Percentiles rank a stretch among this genome's conserved stretches.
These are phyloP conservation scores for Podospora conica DNA, from an alignment of 495 filamentous ascomycete genomes.

Conservation along the genomic window DNA sequence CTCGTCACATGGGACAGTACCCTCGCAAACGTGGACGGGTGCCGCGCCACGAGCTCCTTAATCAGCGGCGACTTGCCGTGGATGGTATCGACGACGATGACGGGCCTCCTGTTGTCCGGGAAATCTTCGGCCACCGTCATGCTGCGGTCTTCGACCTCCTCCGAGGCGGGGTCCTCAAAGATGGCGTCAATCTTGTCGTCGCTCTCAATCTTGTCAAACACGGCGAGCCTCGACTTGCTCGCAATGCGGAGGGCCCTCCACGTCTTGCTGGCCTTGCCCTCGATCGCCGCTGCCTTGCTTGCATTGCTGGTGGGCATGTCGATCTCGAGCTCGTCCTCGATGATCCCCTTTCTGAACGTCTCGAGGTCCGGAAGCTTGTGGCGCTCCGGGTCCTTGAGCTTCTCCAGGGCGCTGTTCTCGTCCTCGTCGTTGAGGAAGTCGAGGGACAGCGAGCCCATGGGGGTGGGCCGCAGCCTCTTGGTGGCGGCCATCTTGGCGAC, in stretches of 20 bases:
- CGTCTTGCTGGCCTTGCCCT: constrained; percentile 72
- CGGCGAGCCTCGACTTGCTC: constrained; percentile 58
- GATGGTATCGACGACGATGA: constrained; percentile 42
- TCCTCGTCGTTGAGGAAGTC: constrained; percentile 67
- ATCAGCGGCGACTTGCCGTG: constrained; percentile 35
- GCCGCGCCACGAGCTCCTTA: constrained; percentile 37
- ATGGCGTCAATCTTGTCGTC: constrained; percentile 57
- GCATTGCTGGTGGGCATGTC: constrained; percentile 69
- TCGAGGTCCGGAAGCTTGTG: constrained; percentile 41
- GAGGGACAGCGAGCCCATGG: constrained; percentile 66
- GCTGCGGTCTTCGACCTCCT: constrained; percentile 22
- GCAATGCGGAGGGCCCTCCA: constrained; percentile 84
- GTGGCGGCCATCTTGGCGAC: constrained; percentile 58
- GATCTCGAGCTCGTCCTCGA: constrained; percentile 70
- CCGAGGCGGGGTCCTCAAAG: constrained; percentile 37
- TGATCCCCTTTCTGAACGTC: constrained; percentile 53
- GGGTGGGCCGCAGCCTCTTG: constrained; percentile 58
- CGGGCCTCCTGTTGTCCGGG: constrained; percentile 38
- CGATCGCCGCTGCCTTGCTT: constrained; percentile 58
- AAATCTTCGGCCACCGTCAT: constrained; percentile 16
- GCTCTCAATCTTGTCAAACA: constrained; percentile 83
- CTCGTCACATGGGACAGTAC: constrained; percentile 39
- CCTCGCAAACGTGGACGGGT: constrained; percentile 35
- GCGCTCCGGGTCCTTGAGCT: constrained; percentile 40
- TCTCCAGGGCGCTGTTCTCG: constrained; percentile 39